phyloP scores from a whole-genome alignment of 345 rosid genomes.

The Syzygium aqueum region DNA sequence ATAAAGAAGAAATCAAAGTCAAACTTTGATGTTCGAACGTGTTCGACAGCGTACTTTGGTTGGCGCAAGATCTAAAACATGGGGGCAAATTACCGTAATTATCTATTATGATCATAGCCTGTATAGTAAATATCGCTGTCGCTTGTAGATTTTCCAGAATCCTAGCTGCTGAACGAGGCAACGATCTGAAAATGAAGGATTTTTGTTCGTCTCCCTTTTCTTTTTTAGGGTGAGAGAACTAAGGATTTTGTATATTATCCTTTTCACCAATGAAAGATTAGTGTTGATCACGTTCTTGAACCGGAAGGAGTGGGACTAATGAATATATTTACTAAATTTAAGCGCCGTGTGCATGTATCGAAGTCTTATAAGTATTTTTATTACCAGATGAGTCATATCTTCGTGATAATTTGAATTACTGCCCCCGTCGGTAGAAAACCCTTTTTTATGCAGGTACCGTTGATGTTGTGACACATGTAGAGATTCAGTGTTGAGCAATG shows the following conservation, averaged over 20 bases:
- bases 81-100: background rate
- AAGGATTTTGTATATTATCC: background rate
- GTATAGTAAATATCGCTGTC: background rate
- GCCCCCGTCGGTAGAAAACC: background rate
- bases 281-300: background rate
- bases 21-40: background rate
- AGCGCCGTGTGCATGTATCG: background rate
- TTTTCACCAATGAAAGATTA: background rate
- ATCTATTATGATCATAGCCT: too few species aligned
- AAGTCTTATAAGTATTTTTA: background rate
- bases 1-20: background rate
- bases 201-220: background rate
- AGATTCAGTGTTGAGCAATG: background rate
- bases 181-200: background rate
- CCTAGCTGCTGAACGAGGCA: background rate
- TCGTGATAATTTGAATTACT: too few species aligned
- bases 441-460: background rate
- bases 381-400: background rate
- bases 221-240: too few species aligned
- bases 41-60: background rate
- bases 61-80: background rate
- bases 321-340: background rate
- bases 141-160: background rate
- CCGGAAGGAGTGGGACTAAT: background rate
- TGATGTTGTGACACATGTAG: background rate